Base-by-base conservation (phyloP, 306 rosid genomes). In the Phaseolus lunatus region DNA sequence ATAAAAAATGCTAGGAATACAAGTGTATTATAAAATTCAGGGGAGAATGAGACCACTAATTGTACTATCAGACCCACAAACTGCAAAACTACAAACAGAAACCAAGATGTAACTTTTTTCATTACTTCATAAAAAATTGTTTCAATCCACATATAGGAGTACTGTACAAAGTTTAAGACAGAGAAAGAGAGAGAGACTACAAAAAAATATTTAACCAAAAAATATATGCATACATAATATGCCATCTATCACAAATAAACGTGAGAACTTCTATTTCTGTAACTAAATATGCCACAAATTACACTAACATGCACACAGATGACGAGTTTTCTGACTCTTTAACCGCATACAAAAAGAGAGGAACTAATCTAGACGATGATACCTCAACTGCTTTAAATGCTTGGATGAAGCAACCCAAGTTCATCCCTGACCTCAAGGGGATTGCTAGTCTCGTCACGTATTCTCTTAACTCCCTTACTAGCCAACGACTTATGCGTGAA, bases 351-450 rank as follows among this genome's bases (percentile, higher is more conserved):
- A 45, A 20, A 19, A 67, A 44, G 4, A 37, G 11, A 10, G 61
- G 24, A 66, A 19, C 59, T 67, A 74, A 74, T 44, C 79, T 72
- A 80, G 66, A 78, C 20, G 81, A 77, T 43, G 89, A 78, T 83
- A 88, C 89, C 87, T 78, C 82, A 9, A 83, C 65, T 12, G 96
- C 95, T 78, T 93, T 93, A 82, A 86, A 89, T 2, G 80, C 66
- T 39, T 5, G 98, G 96, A 61, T 93, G 97, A 52, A 88, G 97
- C 90, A 93, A 83, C 2, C 93, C 98, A 58, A 87, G 89, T 27
- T 91, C 91, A 70, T 93, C 96, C 65, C 88, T 87, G 62, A 86
- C 88, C 12, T 91, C 90, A 35, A 91, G 89, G 3, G 93, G 96
- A 54, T 85, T 87, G 45, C 85, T 87, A 4, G 85, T 91, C 43